Conservation (phyloP, 345 rosid species). For the Salix dunnii region DNA sequence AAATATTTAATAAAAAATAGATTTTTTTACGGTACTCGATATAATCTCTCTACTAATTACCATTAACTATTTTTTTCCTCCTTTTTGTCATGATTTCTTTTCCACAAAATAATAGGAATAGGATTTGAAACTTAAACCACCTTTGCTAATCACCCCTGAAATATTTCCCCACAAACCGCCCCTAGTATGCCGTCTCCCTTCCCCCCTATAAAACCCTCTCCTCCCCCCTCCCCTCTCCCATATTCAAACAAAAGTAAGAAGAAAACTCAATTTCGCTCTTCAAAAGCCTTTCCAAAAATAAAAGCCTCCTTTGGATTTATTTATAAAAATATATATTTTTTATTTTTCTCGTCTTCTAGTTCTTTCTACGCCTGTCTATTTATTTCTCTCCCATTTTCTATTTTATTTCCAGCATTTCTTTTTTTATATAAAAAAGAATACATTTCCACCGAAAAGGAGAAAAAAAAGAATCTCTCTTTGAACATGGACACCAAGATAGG, state of each 20-base stretch:
- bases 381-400: neutral
- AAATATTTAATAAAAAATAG: too few species aligned
- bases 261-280: neutral
- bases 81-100: neutral
- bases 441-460: too few species aligned
- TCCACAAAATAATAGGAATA: neutral
- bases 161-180: neutral
- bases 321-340: too few species aligned
- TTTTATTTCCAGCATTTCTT: neutral
- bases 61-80: neutral
- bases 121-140: neutral
- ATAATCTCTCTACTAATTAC: too few species aligned
- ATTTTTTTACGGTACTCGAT: too few species aligned
- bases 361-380: neutral
- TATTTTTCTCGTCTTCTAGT: neutral
- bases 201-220: neutral
- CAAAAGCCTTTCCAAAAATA: neutral
- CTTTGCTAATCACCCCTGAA: neutral
- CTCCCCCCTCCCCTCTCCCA: neutral
- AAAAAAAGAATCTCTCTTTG: neutral
- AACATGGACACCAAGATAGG: constrained; percentile 55
- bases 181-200: neutral
- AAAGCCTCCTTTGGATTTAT: too few species aligned
- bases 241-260: neutral
- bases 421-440: too few species aligned